Percentiles rank a stretch among this genome's conserved stretches.
Evolutionary conservation across 108 stramenopile genomes (phyloP).

Genomic region (Epipyxis sp.): DNA sequence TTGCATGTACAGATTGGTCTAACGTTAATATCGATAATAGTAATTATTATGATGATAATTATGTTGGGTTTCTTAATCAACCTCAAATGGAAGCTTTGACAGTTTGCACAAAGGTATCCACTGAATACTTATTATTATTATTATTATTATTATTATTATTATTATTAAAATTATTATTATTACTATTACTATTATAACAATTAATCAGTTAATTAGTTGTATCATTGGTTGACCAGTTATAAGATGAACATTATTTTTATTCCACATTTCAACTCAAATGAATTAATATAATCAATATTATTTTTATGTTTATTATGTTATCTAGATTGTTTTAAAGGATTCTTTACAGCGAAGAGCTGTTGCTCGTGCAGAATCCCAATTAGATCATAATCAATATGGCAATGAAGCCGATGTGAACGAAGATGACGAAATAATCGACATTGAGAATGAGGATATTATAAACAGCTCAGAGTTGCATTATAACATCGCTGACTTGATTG

Average conservation of each 20-base stretch:
- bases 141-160: background rate
- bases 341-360: conserved; percentile 5
- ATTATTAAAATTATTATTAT: background rate
- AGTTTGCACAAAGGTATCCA: too few relatives aligned
- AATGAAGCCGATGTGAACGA: background rate
- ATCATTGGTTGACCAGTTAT: background rate
- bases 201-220: background rate
- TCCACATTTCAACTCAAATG: too few relatives aligned
- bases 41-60: too few relatives aligned
- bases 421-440: background rate
- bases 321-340: background rate
- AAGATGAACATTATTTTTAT: background rate
- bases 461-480: background rate
- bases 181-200: background rate
- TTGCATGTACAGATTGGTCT: background rate
- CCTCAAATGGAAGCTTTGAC: too few relatives aligned
- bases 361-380: background rate
- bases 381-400: background rate
- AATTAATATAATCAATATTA: background rate
- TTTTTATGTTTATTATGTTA: background rate
- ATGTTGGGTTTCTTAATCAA: too few relatives aligned
- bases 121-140: background rate
- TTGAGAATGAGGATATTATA: background rate
- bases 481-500: background rate
- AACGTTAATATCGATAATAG: too few relatives aligned